phyloP scores from a whole-genome alignment of 2,329 filamentous ascomycete genomes.

The Ophiosphaerella korrae region DNA sequence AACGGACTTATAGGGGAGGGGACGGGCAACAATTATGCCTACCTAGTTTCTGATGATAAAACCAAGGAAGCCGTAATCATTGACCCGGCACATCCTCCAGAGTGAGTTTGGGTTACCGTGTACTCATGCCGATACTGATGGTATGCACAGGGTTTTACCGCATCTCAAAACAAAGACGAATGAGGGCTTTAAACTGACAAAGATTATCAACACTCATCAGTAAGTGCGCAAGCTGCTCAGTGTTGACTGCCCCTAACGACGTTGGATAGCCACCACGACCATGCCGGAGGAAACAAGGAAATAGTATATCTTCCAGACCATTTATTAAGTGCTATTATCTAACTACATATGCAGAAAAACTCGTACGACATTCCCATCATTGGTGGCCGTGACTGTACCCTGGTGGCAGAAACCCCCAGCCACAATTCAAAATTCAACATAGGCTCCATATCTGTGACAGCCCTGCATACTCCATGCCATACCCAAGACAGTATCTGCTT shows the following conservation, averaged over 20 bases:
- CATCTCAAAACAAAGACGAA: constrained; percentile 74
- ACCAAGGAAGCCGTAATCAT: constrained; percentile 65
- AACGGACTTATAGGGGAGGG: constrained; percentile 67
- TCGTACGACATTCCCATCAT: constrained; percentile 74
- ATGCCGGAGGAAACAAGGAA: constrained; percentile 87
- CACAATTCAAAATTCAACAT: constrained; percentile 81
- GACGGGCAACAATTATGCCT: constrained; percentile 81
- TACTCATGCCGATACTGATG: neutral
- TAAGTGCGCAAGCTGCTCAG: constrained; percentile 53
- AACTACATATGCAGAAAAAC: constrained; percentile 55
- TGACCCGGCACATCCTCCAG: constrained; percentile 77
- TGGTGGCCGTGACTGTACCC: constrained; percentile 83
- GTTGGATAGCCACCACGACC: constrained; percentile 80
- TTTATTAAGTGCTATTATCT: neutral
- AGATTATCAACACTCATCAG: constrained; percentile 98
- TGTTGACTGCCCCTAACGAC: constrained; percentile 6
- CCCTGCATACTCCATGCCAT: constrained; percentile 95
- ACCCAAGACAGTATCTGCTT: constrained; percentile 99
- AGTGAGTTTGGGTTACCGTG: constrained; percentile 60
- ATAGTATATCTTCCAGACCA: constrained; percentile 57
- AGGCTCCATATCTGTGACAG: constrained; percentile 80
- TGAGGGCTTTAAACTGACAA: constrained; percentile 79
- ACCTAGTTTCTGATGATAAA: constrained; percentile 60
- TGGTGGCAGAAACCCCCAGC: constrained; percentile 75
- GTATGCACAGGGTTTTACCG: constrained; percentile 59